Evolutionary conservation across 257 asterid genomes (phyloP).

Genomic region (Forsythia suspensa): DNA sequence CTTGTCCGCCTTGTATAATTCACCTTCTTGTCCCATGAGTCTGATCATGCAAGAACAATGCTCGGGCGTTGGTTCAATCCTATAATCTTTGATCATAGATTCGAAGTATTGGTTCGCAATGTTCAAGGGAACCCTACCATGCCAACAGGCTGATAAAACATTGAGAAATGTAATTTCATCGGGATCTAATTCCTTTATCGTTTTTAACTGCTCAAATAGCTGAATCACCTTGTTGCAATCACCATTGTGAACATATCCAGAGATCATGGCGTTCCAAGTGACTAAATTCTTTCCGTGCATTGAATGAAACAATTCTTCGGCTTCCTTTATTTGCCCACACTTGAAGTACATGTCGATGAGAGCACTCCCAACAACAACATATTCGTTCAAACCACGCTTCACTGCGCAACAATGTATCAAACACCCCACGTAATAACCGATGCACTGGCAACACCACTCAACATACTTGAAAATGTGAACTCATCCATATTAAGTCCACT

Average conservation of each 20-base stretch:
- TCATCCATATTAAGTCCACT: constrained; percentile 51
- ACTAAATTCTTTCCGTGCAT: constrained; percentile 66
- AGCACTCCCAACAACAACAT: constrained; percentile 79
- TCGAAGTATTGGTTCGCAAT: constrained; percentile 45
- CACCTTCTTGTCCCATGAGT: constrained; percentile 71
- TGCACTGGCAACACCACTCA: constrained; percentile 61
- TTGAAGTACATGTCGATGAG: constrained; percentile 78
- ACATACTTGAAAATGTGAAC: constrained; percentile 70
- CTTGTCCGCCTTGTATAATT: constrained; percentile 43
- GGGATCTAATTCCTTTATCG: constrained; percentile 37
- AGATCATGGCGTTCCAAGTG: constrained; percentile 75
- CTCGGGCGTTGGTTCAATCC: constrained; percentile 58
- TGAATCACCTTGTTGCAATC: constrained; percentile 43
- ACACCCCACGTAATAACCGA: constrained; percentile 49
- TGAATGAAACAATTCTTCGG: constrained; percentile 38
- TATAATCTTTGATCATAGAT: constrained; percentile 39
- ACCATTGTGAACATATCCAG: constrained; percentile 71
- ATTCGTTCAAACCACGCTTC: constrained; percentile 48
- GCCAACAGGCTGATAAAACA: constrained; percentile 71
- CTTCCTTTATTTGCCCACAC: constrained; percentile 61
- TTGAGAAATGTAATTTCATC: constrained; percentile 73
- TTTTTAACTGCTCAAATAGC: constrained; percentile 51
- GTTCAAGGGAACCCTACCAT: constrained; percentile 30
- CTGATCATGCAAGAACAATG: constrained; percentile 68
- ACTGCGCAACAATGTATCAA: constrained; percentile 57